Percentiles rank a stretch among this genome's conserved stretches.
phyloP scores from a whole-genome alignment of 208 protist genomes.

The Naegleria gruberi region DNA sequence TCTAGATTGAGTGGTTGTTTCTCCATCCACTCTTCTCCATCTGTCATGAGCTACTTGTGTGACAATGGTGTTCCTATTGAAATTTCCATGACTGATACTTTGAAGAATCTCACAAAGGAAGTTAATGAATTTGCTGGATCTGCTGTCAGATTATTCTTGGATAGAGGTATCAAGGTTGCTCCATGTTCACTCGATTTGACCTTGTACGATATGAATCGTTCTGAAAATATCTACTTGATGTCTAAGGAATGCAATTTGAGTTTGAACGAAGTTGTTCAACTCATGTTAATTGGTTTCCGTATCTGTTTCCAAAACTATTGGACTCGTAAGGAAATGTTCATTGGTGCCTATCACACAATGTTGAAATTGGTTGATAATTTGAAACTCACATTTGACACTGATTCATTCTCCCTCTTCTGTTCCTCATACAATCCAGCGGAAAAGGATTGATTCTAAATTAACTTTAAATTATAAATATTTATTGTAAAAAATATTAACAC shows the following conservation, averaged over 20 bases:
- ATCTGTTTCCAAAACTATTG: not conserved
- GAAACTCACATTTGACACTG: not conserved
- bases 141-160: not conserved
- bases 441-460: too few relatives aligned
- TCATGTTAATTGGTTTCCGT: not conserved
- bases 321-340: not conserved
- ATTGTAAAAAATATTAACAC: too few relatives aligned
- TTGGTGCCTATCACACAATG: not conserved
- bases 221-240: not conserved
- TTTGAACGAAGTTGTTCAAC: not conserved
- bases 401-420: not conserved
- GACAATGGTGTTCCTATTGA: not conserved
- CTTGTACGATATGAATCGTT: not conserved
- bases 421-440: not conserved
- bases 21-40: not conserved
- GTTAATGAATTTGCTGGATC: not conserved
- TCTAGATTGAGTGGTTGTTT: not conserved
- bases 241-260: not conserved
- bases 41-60: not conserved
- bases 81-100: not conserved
- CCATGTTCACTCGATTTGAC: not conserved
- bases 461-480: too few relatives aligned
- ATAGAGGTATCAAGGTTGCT: not conserved
- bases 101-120: not conserved
- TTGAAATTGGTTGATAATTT: not conserved